Evolutionary conservation across 768 basidiomycete species (phyloP), one percentile per base, ranked within the genome.

Genomic region (Leccinum longicurvipes): DNA sequence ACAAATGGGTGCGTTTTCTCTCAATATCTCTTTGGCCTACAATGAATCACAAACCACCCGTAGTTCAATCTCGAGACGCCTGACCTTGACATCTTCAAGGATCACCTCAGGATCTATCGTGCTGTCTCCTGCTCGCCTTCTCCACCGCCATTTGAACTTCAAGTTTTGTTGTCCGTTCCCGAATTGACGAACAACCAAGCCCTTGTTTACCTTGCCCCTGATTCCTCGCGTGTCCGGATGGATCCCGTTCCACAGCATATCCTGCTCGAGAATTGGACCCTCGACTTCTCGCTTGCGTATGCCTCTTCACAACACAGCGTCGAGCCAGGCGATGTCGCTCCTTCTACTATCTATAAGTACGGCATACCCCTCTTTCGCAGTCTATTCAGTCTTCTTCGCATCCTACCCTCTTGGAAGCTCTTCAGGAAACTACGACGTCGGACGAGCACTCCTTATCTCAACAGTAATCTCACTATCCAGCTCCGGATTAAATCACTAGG

Each of bases 31-130:
- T 45, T 32, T 24, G 28, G 24, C 45, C 21, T 17, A 2, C 21
- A 29, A 28, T 56, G 28, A 49, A 10, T n/a, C 28, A 6, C n/a
- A 4, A 23, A n/a, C n/a, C 19, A 9, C 9, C 49, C 39, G 19
- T 53, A 91, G 90, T 91, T 91, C 78, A 91, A 91, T 71, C 76
- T 91, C 51, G 89, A 91, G 72, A 89, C 83, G 1, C 86, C 85
- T 21, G 86, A 90, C 72, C 79, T 82, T 29, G 85, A 89, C 57
- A 63, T 77, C n/a, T 86, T 84, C 71, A 83, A 79, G 58, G 82
- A 83, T 58, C 77, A 83, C 46, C 79, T 83, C 29, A 74, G 80
- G 31, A 75, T 78, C 7, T 91, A 86, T 69, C 80, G 80, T 52
- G 73, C 80, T 23, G 76, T 90, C 28, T 69, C 72, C 3, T 63